Conservation (phyloP, 129 eudicot species). For the Erigeron canadensis region DNA sequence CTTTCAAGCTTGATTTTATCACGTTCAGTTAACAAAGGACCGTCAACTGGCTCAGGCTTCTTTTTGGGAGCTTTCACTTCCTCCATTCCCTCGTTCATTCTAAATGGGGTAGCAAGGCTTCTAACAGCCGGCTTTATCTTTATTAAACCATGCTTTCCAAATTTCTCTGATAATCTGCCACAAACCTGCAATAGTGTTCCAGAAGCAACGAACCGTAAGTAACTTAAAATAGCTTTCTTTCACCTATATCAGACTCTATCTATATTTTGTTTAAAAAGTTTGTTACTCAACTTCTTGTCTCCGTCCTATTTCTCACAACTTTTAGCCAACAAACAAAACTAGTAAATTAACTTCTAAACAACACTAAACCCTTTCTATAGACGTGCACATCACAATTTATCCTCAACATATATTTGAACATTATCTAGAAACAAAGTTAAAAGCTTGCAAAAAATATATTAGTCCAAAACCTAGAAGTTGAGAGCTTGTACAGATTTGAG, state of each 20-base stretch:
- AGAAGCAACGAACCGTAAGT: background rate
- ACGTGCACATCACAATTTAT: background rate
- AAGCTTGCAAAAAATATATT: background rate
- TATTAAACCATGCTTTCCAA: conserved; percentile 87
- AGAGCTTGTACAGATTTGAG: background rate
- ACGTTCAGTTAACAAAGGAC: conserved; percentile 92
- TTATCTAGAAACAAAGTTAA: background rate
- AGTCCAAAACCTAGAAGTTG: background rate
- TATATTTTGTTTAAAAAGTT: too few relatives aligned
- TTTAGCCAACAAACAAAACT: background rate
- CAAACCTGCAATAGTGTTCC: conserved; percentile 56
- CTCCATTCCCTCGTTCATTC: conserved; percentile 98
- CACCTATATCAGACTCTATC: too few relatives aligned
- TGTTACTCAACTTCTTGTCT: too few relatives aligned
- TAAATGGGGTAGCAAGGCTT: conserved; percentile 83
- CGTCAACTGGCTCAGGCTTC: conserved; percentile 89
- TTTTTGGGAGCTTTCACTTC: conserved; percentile 74
- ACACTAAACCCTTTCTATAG: background rate
- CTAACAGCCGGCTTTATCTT: conserved; percentile 87
- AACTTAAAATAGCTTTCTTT: too few relatives aligned
- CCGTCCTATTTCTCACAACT: background rate
- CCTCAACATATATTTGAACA: background rate
- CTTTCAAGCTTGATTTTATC: conserved; percentile 94
- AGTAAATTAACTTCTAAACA: background rate
- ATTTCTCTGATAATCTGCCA: conserved; percentile 71